Evolutionary conservation across 257 asterid genomes (phyloP), one percentile per base, ranked within the genome.

Genomic region (Ilex aquifolium): DNA sequence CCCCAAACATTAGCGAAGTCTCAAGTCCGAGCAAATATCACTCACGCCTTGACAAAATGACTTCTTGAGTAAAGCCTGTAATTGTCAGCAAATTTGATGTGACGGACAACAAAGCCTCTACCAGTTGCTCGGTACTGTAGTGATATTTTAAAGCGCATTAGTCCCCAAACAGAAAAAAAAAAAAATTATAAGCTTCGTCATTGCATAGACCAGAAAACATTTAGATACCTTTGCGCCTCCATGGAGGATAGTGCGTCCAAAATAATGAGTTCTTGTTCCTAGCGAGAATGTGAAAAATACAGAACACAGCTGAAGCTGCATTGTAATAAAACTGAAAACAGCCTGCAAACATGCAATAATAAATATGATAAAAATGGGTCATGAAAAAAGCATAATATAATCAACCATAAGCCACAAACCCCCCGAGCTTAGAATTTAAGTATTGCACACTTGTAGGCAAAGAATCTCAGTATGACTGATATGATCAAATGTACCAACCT

Each of bases 281-380:
- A 92, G 71, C 5, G 99, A 92, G 79, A 92, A 92, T 9, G 97
- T 90, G 75, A 93, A 93, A 84, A 93, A 93, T 76, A 93, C 89
- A 10, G 99, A 89, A 69, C 93, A 89, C 54, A 92, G 95, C 83
- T 92, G 99, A 76, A 93, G 87, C 90, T 93, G 99, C 99, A 93
- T 92, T 8, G 97, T 89, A 76, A 89, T 81, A 74, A 92, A 92
- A 80, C 95, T 87, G 79, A 92, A 87, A 74, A 92, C 71, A 67
- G 99, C 99, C 99, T 92, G 90, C 79, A 78, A 68, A 74, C 16
- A 60, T 16, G 60, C 48, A 36, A 42, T 32, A 29, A 27, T 44
- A 52, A 40, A 7, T 16, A 56, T 7, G 31, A 36, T 64, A n/a
- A 39, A 53, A 21, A 53, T 31, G 66, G 36, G 29, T 58, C 21